These are phyloP conservation scores for Tardiomyces depauwii DNA, from an alignment of 1,139 yeast species.

Conservation along the genomic window DNA sequence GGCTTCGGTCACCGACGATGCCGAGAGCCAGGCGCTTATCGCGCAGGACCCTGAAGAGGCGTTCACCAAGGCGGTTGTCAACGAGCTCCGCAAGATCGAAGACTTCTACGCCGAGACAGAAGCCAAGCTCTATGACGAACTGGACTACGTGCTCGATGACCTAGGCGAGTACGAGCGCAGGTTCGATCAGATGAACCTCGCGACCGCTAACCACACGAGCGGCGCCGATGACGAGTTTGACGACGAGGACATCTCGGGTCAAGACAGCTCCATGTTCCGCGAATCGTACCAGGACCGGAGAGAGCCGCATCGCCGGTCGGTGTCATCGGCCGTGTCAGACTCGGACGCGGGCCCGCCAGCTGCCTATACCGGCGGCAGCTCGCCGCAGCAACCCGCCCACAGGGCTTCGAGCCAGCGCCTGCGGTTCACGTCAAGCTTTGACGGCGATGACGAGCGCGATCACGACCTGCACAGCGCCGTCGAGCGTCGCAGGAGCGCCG, in stretches of 20 bases:
- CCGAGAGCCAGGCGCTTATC: slow-evolving; percentile 26
- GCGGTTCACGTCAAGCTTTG: slow-evolving; percentile 3
- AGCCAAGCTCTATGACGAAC: slow-evolving; percentile 35
- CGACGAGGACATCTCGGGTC: no score
- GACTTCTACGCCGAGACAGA: slow-evolving; percentile 43
- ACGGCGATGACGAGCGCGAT: slow-evolving; percentile 7
- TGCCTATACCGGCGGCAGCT: no score
- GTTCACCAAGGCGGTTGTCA: slow-evolving; percentile 41
- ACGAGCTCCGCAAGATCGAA: slow-evolving; percentile 46
- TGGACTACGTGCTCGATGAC: slow-evolving; percentile 35
- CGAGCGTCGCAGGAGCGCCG: not conserved
- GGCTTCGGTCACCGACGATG: slow-evolving; percentile 23
- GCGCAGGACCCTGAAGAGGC: slow-evolving; percentile 37
- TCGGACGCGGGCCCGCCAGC: no score
- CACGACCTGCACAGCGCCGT: not conserved
- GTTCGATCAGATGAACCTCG: no score
- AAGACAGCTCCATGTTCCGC: no score
- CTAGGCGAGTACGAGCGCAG: not conserved
- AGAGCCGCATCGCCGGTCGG: no score
- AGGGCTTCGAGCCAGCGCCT: no score
- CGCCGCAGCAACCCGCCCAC: no score
- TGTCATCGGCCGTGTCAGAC: no score
- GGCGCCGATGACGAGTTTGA: no score
- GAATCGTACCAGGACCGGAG: no score
- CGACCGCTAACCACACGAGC: no score